These are phyloP conservation scores for Jamesozyma lodderae DNA, from an alignment of 805 yeast species.

Conservation along the genomic window DNA sequence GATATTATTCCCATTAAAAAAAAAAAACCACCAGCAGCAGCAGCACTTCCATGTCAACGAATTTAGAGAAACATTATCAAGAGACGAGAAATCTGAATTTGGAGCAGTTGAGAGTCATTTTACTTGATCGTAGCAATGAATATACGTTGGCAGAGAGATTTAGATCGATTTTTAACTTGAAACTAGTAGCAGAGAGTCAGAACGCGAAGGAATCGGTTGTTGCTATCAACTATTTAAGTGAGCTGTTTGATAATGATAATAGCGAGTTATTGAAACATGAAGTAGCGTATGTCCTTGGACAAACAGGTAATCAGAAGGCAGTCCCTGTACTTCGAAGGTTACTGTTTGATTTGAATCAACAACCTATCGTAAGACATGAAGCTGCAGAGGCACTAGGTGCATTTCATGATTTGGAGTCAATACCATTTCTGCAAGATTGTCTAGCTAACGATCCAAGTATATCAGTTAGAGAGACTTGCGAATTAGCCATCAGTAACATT, in stretches of 20 bases:
- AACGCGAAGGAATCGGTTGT: constrained; percentile 44
- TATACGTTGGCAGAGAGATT: constrained; percentile 75
- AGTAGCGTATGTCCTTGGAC: constrained; percentile 93
- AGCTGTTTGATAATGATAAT: constrained; percentile 65
- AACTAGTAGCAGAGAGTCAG: constrained; percentile 59
- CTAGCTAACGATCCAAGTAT: constrained; percentile 63
- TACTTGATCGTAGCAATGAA: constrained; percentile 42
- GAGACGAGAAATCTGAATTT: constrained; percentile 33
- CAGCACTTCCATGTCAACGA: constrained; percentile 31
- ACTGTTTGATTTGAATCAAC: constrained; percentile 59
- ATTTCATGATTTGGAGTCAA: constrained; percentile 65
- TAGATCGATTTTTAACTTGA: constrained; percentile 84
- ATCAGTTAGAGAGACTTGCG: constrained; percentile 94
- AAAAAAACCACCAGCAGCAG: too few species aligned
- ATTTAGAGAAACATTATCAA: constrained; percentile 28
- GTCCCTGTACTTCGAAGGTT: constrained; percentile 67
- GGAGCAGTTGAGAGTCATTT: constrained; percentile 61
- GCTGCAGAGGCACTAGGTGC: constrained; percentile 99
- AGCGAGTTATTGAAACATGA: constrained; percentile 92
- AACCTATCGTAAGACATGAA: constrained; percentile 94
- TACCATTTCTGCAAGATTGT: constrained; percentile 56
- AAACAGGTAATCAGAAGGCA: constrained; percentile 73
- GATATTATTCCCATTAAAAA: too few species aligned
- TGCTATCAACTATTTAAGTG: constrained; percentile 76
- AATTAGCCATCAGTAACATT: constrained; percentile 88